Evolutionary conservation across 2,329 filamentous ascomycete species (phyloP).

Genomic region (Talaromyces islandicus): DNA sequence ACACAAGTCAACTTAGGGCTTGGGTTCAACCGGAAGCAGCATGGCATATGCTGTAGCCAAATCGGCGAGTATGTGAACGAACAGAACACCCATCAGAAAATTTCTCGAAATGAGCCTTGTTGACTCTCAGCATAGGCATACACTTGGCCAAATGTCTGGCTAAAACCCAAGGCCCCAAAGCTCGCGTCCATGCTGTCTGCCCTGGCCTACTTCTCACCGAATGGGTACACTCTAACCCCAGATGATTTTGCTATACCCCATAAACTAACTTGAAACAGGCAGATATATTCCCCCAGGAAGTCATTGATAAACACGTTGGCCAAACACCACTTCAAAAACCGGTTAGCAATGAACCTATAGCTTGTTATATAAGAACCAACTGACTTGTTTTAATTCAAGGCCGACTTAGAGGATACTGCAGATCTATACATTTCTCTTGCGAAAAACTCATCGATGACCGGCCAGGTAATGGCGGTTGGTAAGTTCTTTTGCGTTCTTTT

Average conservation of each 20-base stretch:
- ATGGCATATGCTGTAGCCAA: constrained; percentile 75
- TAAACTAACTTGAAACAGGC: constrained; percentile 34
- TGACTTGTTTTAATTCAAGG: constrained; percentile 18
- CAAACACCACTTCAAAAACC: constrained; percentile 55
- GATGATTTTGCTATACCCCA: background rate
- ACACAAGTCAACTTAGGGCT: constrained; percentile 30
- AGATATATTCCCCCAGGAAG: constrained; percentile 52
- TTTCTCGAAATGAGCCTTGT: background rate
- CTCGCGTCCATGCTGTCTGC: constrained; percentile 59
- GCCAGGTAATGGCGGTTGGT: constrained; percentile 40
- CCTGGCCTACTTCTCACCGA: constrained; percentile 63
- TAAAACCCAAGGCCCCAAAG: constrained; percentile 54
- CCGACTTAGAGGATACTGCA: constrained; percentile 37
- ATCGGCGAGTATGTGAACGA: constrained; percentile 52
- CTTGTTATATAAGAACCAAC: background rate
- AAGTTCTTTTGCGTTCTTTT: constrained; percentile 12
- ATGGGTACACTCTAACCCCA: constrained; percentile 45
- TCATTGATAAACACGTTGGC: constrained; percentile 49
- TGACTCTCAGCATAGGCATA: constrained; percentile 38
- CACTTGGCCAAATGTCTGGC: constrained; percentile 63
- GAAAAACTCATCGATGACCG: constrained; percentile 43
- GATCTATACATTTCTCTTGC: constrained; percentile 35
- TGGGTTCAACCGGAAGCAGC: constrained; percentile 48
- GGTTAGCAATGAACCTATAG: constrained; percentile 28
- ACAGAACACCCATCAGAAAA: background rate